Evolutionary conservation across 257 asterid species (phyloP).

Genomic region (Ajuga chamaepitys): DNA sequence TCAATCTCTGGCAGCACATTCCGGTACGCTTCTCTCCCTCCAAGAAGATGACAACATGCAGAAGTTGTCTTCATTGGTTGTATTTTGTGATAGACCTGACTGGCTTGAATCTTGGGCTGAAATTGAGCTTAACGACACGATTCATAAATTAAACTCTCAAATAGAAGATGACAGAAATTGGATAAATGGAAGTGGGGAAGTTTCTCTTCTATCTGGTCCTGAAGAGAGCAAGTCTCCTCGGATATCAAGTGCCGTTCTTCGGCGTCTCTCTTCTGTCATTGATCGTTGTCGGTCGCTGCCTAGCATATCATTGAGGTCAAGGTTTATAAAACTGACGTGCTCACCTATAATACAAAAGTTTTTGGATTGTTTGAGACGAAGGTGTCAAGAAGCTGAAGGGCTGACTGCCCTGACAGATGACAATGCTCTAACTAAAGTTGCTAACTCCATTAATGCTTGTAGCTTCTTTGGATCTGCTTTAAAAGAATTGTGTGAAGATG

Average conservation of each 20-base stretch:
- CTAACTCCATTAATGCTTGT: conserved; percentile 67
- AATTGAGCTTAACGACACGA: conserved; percentile 60
- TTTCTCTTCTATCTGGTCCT: conserved; percentile 39
- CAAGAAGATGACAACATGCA: conserved; percentile 59
- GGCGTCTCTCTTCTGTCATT: conserved; percentile 42
- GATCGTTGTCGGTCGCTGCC: conserved; percentile 85
- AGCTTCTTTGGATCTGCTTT: conserved; percentile 40
- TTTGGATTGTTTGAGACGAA: conserved; percentile 45
- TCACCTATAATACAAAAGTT: conserved; percentile 50
- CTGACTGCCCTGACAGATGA: conserved; percentile 85
- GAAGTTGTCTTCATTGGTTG: conserved; percentile 63
- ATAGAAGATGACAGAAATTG: conserved; percentile 68
- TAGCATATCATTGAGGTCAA: conserved; percentile 54
- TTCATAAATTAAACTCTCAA: conserved; percentile 52
- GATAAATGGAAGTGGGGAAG: conserved; percentile 34
- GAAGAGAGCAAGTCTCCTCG: conserved; percentile 67
- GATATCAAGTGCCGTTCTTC: conserved; percentile 51
- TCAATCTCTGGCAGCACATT: conserved; percentile 55
- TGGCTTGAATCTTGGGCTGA: conserved; percentile 96
- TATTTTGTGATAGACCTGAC: conserved; percentile 90
- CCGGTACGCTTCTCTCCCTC: conserved; percentile 54
- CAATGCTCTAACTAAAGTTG: conserved; percentile 67
- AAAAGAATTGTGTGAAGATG: conserved; percentile 73
- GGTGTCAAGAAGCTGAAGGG: conserved; percentile 98
- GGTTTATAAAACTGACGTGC: conserved; percentile 56